These are phyloP conservation scores for Pythium monospermum DNA, from an alignment of 352 stramenopile species.

Conservation along the genomic window DNA sequence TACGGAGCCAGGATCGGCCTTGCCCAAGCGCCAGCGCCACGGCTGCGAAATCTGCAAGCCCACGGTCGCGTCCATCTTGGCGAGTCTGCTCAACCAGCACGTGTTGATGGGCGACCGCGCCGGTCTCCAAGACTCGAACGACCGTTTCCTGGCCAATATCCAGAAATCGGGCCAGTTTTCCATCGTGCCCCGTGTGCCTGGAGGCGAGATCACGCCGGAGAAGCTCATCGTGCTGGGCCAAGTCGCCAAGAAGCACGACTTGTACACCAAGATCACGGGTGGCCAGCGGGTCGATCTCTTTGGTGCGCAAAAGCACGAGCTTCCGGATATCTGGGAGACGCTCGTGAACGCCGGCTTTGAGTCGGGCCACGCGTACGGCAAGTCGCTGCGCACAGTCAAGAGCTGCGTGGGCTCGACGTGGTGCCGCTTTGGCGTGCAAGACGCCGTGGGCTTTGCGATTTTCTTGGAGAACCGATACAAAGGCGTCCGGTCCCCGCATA, in stretches of 20 bases:
- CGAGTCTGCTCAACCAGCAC: conserved; percentile 85
- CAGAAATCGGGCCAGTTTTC: conserved; percentile 92
- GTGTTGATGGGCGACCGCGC: conserved; percentile 76
- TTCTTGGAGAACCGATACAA: conserved; percentile 91
- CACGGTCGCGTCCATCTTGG: conserved; percentile 87
- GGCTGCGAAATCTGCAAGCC: conserved; percentile 93
- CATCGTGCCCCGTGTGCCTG: conserved; percentile 88
- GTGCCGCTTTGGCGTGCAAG: conserved; percentile 90
- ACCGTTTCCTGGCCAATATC: conserved; percentile 90
- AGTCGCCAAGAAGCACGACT: conserved; percentile 84
- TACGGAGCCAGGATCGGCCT: conserved; percentile 14
- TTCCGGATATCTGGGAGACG: conserved; percentile 90
- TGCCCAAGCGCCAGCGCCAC: conserved; percentile 36
- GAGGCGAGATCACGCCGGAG: conserved; percentile 86
- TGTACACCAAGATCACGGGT: conserved; percentile 94
- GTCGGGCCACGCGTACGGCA: conserved; percentile 91
- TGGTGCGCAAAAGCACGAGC: conserved; percentile 87
- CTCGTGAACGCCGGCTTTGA: conserved; percentile 89
- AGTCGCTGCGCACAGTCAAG: conserved; percentile 91
- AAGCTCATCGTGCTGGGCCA: conserved; percentile 88
- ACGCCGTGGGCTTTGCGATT: conserved; percentile 89
- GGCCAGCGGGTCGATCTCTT: conserved; percentile 92
- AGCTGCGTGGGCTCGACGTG: conserved; percentile 91
- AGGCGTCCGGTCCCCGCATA: conserved; percentile 89
- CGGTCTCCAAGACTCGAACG: conserved; percentile 90